Evolutionary conservation across 2,329 filamentous ascomycete species (phyloP).

Genomic region (Phoma sp.): DNA sequence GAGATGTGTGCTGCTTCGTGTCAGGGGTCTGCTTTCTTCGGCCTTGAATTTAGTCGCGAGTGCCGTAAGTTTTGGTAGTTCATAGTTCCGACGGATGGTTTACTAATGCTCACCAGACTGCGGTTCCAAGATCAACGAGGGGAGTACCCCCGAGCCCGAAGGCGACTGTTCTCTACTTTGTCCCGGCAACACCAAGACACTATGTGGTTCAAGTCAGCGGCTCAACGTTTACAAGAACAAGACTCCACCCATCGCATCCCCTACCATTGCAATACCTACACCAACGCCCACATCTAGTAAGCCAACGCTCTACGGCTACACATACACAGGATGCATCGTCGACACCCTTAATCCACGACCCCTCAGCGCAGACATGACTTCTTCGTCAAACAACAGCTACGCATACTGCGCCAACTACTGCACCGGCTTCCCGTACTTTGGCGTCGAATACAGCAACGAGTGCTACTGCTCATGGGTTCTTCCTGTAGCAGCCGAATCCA

Average conservation of each 20-base stretch:
- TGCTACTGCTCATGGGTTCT: constrained; percentile 50
- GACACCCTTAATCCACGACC: constrained; percentile 23
- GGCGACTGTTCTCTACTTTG: constrained; percentile 29
- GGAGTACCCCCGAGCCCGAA: constrained; percentile 15
- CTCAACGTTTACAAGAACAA: constrained; percentile 31
- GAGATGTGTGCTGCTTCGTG: constrained; percentile 47
- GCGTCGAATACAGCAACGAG: constrained; percentile 34
- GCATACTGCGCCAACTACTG: constrained; percentile 28
- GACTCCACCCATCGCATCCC: not conserved
- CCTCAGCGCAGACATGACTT: constrained; percentile 17
- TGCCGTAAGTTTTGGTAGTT: constrained; percentile 21
- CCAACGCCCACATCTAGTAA: constrained; percentile 12
- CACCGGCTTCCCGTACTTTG: constrained; percentile 29
- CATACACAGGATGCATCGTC: constrained; percentile 29
- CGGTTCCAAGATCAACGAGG: constrained; percentile 23
- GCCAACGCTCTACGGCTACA: constrained; percentile 25
- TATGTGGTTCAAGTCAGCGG: constrained; percentile 30
- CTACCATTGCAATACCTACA: constrained; percentile 4
- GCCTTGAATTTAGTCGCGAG: constrained; percentile 38
- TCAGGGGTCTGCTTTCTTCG: constrained; percentile 43
- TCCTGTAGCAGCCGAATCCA: constrained; percentile 23
- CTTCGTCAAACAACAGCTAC: constrained; percentile 19
- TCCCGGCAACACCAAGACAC: constrained; percentile 24
- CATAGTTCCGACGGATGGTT: not conserved
- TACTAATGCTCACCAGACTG: constrained; percentile 19